These are phyloP conservation scores for Hortaea sp. DNA, from an alignment of 2,329 filamentous ascomycete genomes.

Conservation along the genomic window DNA sequence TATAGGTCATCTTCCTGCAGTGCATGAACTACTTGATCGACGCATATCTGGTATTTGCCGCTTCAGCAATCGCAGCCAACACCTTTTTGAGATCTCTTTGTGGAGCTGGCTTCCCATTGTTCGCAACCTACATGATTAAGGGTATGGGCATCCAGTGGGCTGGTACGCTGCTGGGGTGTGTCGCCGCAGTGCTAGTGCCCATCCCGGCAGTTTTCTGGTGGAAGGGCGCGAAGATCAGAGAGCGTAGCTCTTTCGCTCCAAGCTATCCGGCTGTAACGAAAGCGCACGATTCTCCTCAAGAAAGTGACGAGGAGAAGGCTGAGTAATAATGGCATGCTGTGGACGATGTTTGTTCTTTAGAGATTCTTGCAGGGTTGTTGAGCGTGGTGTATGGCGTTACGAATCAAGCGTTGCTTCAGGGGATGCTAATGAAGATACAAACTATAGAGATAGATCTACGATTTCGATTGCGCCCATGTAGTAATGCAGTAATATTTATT, in stretches of 20 bases:
- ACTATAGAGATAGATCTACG: too few species aligned
- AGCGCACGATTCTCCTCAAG: constrained; percentile 5
- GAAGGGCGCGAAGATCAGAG: constrained; percentile 34
- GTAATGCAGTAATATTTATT: too few species aligned
- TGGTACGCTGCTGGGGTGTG: constrained; percentile 34
- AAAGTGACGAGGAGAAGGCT: constrained; percentile 7
- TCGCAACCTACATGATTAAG: constrained; percentile 30
- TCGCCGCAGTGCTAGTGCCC: constrained; percentile 33
- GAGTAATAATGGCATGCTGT: too few species aligned
- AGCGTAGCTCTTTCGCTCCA: constrained; percentile 8
- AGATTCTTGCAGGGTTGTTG: too few species aligned
- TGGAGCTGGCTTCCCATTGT: constrained; percentile 44
- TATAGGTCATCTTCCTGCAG: constrained; percentile 43
- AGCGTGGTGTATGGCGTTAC: too few species aligned
- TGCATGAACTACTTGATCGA: constrained; percentile 51
- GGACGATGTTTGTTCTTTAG: too few species aligned
- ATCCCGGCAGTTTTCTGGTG: constrained; percentile 36
- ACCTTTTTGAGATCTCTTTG: constrained; percentile 43
- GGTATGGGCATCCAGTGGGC: constrained; percentile 43
- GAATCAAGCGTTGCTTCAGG: too few species aligned
- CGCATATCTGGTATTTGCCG: constrained; percentile 45
- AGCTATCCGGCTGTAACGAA: constrained; percentile 6
- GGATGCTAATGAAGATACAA: too few species aligned
- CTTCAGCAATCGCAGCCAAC: constrained; percentile 42
- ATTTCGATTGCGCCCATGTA: too few species aligned